Percentiles rank a stretch among this genome's conserved stretches.
These are phyloP conservation scores for Cordyceps tenuipes DNA, from an alignment of 2,329 filamentous ascomycete genomes.

Conservation along the genomic window DNA sequence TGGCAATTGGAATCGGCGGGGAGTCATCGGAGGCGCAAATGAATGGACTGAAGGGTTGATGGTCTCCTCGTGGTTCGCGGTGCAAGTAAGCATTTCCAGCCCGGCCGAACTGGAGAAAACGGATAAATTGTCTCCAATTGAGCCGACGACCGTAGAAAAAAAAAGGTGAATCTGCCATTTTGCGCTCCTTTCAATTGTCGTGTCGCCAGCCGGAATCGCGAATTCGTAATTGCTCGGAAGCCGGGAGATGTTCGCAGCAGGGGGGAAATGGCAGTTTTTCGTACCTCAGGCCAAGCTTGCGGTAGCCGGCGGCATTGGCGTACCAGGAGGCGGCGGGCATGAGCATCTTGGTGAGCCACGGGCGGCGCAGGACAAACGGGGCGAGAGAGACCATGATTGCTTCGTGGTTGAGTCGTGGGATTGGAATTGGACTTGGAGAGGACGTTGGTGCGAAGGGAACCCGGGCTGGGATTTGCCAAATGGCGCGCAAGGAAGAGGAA, in stretches of 20 bases:
- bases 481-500: conserved; percentile 10
- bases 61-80: background rate
- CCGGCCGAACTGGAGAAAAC: background rate
- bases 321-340: conserved; percentile 85
- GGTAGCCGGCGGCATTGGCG: conserved; percentile 80
- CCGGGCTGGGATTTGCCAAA: conserved; percentile 14
- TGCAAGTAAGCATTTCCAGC: background rate
- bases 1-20: background rate
- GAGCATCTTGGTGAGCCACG: conserved; percentile 72
- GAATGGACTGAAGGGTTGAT: background rate
- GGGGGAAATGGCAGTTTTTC: conserved; percentile 14
- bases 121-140: background rate
- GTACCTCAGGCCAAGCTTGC: conserved; percentile 85
- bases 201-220: background rate
- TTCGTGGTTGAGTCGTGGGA: conserved; percentile 13
- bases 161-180: no score
- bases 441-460: background rate
- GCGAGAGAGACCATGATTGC: conserved; percentile 64
- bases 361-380: conserved; percentile 71
- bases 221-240: background rate
- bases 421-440: background rate
- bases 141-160: background rate
- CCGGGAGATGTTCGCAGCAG: background rate
- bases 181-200: background rate
- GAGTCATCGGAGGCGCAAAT: background rate